Base-by-base conservation (phyloP, 2,329 filamentous ascomycete genomes). In the Colletotrichum viniferum region DNA sequence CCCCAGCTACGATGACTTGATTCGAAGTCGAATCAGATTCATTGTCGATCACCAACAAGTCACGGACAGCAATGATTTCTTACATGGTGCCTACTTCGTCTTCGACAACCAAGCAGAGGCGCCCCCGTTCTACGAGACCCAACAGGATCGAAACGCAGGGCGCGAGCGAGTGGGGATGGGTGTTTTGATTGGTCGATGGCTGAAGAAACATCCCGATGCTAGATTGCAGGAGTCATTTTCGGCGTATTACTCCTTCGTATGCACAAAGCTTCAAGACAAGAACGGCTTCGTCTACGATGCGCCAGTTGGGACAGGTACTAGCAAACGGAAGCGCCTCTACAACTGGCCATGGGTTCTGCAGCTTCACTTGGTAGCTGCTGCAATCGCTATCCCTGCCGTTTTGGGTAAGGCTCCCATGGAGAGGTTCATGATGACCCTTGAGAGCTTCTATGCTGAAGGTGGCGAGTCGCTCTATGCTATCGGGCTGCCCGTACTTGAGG, bases 311-410 rank as follows among this genome's bases (percentile, higher is more conserved):
- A 63, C 64, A 3, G 64, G 65, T 5, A 64, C 32, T 6, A 52
- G 43, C 58, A 34, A 28, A 18, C 48, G 63, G 10, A 68, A 73
- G 30, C 73, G 75, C 9, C 61, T 77, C 3, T 77, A 77, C 26
- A 76, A 77, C 24, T 76, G 68, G 73, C 68, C 68, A 6, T 77
- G 73, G 73, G 75, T 76, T 9, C 36, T 77, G 4, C 73, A 76
- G 7, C 69, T 77, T 21, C 73, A 73, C 24, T 36, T 74, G 12
- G 71, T 69, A 9, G 74, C 72, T 52, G 61, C 74, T 3, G 24
- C 74, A 10, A 71, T 76, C 3, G 58, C 43, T 3, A 24, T 76
- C 13, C 62, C 73, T 8, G 48, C 73, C 36, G 12, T 76, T 8
- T 26, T 38, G 10, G 48, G 63, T n/a, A 64, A 77, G 34, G 43